A percentile compares a stretch with the other conserved stretches of the same genome.
phyloP scores from a whole-genome alignment of 1,284 basidiomycete genomes.

The Fomitopsis palustris region DNA sequence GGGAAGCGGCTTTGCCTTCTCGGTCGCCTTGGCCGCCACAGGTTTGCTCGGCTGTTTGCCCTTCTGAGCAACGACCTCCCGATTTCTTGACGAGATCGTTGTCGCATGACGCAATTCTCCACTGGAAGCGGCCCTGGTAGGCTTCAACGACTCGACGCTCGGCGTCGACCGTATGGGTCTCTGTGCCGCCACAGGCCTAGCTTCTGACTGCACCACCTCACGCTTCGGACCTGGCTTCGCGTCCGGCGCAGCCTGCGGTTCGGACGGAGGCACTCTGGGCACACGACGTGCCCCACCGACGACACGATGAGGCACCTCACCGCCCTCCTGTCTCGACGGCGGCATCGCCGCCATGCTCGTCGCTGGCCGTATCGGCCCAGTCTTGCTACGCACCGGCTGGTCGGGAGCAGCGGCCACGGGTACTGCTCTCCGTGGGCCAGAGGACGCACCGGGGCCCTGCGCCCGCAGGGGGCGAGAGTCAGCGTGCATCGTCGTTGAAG shows the following conservation, averaged over 20 bases:
- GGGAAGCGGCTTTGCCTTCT: neutral
- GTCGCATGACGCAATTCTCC: too few relatives aligned
- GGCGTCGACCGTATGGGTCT: neutral
- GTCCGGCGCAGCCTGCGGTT: neutral
- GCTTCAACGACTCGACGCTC: neutral
- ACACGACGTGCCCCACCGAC: conserved; percentile 22
- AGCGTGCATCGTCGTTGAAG: neutral
- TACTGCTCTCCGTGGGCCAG: neutral
- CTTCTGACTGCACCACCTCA: neutral
- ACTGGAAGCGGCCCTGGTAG: too few relatives aligned
- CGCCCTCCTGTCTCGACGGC: conserved; percentile 1
- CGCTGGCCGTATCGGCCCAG: conserved; percentile 13
- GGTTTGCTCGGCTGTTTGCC: neutral
- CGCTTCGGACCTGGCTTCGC: neutral
- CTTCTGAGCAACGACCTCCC: neutral
- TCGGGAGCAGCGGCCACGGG: neutral
- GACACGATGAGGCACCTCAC: conserved; percentile 15
- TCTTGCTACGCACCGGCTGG: neutral
- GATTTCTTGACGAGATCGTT: neutral
- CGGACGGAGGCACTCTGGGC: conserved; percentile 10
- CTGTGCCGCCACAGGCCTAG: neutral
- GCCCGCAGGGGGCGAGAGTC: neutral
- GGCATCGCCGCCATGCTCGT: conserved; percentile 8
- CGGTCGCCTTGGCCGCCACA: neutral
- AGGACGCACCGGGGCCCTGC: neutral